Conservation (phyloP, 1,284 basidiomycete species). For the Thecaphora thlaspeos region DNA sequence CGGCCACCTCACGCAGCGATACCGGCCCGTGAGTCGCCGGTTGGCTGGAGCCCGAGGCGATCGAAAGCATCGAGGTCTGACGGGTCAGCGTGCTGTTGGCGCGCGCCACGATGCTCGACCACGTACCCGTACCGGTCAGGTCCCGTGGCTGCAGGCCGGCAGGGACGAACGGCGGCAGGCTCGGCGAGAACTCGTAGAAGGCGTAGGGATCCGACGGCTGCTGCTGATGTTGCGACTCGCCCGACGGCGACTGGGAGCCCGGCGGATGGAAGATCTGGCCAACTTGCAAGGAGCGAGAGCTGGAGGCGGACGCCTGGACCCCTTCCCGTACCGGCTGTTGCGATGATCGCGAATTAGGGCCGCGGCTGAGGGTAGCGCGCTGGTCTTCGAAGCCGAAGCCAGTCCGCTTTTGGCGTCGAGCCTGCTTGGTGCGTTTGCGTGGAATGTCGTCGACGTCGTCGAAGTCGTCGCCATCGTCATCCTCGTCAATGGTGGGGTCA, state of each 20-base stretch:
- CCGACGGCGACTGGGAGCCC: no score
- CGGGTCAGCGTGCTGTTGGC: slow-evolving; percentile 22
- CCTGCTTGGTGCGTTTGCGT: slow-evolving; percentile 26
- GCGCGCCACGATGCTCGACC: slow-evolving; percentile 44
- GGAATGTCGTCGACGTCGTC: slow-evolving; percentile 15
- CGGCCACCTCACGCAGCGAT: slow-evolving; percentile 37
- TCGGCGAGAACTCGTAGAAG: slow-evolving; percentile 45
- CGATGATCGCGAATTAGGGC: slow-evolving; percentile 1
- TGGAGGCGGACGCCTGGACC: background rate
- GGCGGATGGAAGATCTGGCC: slow-evolving; percentile 11
- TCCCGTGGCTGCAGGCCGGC: slow-evolving; percentile 30
- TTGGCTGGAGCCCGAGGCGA: slow-evolving; percentile 6
- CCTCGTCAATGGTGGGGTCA: background rate
- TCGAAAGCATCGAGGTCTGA: slow-evolving; percentile 17
- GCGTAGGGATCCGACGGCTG: slow-evolving; percentile 24
- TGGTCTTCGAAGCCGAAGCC: slow-evolving; percentile 33
- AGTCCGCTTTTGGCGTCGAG: slow-evolving; percentile 2
- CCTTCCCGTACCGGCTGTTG: background rate
- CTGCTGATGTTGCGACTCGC: no score
- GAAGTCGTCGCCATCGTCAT: slow-evolving; percentile 8
- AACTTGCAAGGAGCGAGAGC: slow-evolving; percentile 2
- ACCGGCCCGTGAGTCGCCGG: slow-evolving; percentile 22
- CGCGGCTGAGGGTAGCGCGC: slow-evolving; percentile 14
- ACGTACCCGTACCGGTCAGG: slow-evolving; percentile 42
- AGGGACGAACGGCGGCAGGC: slow-evolving; percentile 45